Conservation (phyloP, 495 filamentous ascomycete species). For the Trypethelium eluteriae region DNA sequence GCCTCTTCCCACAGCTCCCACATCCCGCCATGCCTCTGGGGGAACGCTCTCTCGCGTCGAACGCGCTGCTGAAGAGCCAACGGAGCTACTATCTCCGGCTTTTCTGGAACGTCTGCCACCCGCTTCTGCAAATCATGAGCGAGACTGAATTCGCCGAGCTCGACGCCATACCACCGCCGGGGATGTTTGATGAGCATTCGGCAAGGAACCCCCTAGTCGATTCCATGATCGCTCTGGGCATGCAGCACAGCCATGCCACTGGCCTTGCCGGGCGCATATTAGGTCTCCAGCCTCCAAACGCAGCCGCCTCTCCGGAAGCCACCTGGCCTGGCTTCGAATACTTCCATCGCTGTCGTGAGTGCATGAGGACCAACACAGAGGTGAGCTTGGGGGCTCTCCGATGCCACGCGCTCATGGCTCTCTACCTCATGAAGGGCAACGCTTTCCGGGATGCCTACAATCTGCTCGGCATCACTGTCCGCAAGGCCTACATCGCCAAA, state of each 20-base stretch:
- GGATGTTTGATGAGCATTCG: slow-evolving; percentile 7
- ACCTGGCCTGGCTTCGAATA: slow-evolving; percentile 8
- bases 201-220: slow-evolving; percentile 7
- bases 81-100: slow-evolving; percentile 9
- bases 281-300: background rate
- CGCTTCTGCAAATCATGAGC: slow-evolving; percentile 7
- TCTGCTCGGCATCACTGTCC: slow-evolving; percentile 8
- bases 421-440: slow-evolving; percentile 8
- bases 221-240: slow-evolving; percentile 7
- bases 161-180: slow-evolving; percentile 1
- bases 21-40: slow-evolving; percentile 4
- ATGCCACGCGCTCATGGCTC: slow-evolving; percentile 7
- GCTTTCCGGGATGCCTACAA: slow-evolving; percentile 10
- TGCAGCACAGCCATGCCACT: slow-evolving; percentile 10
- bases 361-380: slow-evolving; percentile 7
- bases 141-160: slow-evolving; percentile 8
- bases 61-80: slow-evolving; percentile 8
- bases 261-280: slow-evolving; percentile 7
- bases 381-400: background rate
- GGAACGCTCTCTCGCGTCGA: slow-evolving; percentile 5
- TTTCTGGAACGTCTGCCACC: slow-evolving; percentile 8
- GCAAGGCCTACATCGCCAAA: slow-evolving; percentile 10
- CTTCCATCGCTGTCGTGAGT: slow-evolving; percentile 8
- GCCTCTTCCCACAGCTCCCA: slow-evolving; percentile 2
- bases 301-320: slow-evolving; percentile 6